Evolutionary conservation across 2,329 filamentous ascomycete species (phyloP).

Genomic region (Claviceps digitariae): DNA sequence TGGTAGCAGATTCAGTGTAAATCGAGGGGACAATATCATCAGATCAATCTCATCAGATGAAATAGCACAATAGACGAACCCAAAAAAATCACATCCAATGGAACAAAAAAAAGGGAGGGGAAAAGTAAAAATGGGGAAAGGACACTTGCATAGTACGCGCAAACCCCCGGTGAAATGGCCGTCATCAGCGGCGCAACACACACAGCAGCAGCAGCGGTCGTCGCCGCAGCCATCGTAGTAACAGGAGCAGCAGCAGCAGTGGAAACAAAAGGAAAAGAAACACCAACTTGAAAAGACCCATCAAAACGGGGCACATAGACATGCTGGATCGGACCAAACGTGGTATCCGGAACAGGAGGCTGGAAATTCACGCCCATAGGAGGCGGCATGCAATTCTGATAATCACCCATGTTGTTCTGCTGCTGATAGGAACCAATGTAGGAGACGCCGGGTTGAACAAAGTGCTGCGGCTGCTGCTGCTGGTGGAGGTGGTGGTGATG

Average conservation of each 20-base stretch:
- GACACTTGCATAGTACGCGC: conserved; percentile 28
- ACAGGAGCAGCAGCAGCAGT: conserved; percentile 10
- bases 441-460: not conserved
- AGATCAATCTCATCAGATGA: not conserved
- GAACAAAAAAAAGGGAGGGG: too few relatives aligned
- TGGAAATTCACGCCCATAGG: conserved; percentile 37
- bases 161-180: conserved; percentile 19
- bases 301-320: conserved; percentile 43
- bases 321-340: conserved; percentile 40
- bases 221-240: not conserved
- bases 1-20: not conserved
- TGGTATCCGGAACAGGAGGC: conserved; percentile 44
- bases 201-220: conserved; percentile 7
- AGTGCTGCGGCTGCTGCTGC: conserved; percentile 5
- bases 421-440: not conserved
- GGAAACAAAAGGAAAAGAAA: conserved; percentile 10
- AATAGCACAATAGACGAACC: not conserved
- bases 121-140: not conserved
- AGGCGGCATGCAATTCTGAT: conserved; percentile 29
- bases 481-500: conserved; percentile 3
- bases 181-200: conserved; percentile 13
- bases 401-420: conserved; percentile 23
- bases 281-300: conserved; percentile 20
- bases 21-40: not conserved
- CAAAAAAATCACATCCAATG: too few relatives aligned